phyloP scores from a whole-genome alignment of 352 stramenopile species.

The Pythium vanterpoolii region DNA sequence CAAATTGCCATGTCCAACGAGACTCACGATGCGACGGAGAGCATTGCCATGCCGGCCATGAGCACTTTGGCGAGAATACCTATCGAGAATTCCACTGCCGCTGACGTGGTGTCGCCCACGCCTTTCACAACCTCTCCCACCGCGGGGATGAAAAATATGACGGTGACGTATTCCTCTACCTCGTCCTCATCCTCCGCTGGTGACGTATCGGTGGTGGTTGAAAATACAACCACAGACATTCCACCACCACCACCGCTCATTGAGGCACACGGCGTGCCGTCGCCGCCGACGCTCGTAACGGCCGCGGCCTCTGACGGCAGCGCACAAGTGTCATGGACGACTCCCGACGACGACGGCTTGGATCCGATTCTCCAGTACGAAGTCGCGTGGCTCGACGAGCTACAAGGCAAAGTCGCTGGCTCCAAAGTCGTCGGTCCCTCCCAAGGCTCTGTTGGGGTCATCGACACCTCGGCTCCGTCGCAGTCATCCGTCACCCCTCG shows the following conservation, averaged over 20 bases:
- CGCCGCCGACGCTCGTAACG: constrained; percentile 54
- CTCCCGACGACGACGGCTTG: constrained; percentile 57
- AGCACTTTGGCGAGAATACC: constrained; percentile 3
- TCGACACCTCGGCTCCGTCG: constrained; percentile 1
- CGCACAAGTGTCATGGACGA: constrained; percentile 60
- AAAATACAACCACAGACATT: not conserved
- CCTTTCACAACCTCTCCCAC: too few species aligned
- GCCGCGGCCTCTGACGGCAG: constrained; percentile 47
- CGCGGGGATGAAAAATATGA: too few species aligned
- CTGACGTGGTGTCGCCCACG: too few species aligned
- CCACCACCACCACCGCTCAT: not conserved
- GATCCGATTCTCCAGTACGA: constrained; percentile 62
- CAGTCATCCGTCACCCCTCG: too few species aligned
- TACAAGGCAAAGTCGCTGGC: constrained; percentile 35
- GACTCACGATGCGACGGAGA: not conserved
- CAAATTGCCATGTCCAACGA: not conserved
- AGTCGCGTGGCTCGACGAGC: constrained; percentile 58
- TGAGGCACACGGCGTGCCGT: constrained; percentile 55
- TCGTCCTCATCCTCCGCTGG: not conserved
- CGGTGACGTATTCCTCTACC: not conserved
- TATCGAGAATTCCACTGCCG: constrained; percentile 4
- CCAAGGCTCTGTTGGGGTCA: constrained; percentile 19
- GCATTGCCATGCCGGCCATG: not conserved
- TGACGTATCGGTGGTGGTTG: not conserved
- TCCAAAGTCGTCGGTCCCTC: constrained; percentile 35